A percentile compares a stretch with the other conserved stretches of the same genome.
Evolutionary conservation across 1,284 basidiomycete genomes (phyloP).

Genomic region (Calocybe gambosa): DNA sequence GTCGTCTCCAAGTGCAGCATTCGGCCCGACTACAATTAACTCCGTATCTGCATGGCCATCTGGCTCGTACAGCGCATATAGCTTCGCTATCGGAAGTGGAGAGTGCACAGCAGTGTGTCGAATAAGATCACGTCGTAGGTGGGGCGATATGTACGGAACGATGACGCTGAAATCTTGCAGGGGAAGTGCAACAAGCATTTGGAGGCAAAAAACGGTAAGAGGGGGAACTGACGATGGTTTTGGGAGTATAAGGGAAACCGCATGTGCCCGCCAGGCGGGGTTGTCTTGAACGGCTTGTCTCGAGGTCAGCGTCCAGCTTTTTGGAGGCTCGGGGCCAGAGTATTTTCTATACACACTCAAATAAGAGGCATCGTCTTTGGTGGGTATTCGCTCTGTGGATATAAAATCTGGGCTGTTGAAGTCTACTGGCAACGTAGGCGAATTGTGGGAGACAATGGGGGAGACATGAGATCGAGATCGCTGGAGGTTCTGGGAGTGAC

Average conservation of each 20-base stretch:
- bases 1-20: slow-evolving; percentile 36
- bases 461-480: slow-evolving; percentile 33
- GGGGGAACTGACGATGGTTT: slow-evolving; percentile 29
- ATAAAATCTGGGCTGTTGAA: slow-evolving; percentile 25
- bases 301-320: slow-evolving; percentile 36
- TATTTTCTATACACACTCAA: slow-evolving; percentile 19
- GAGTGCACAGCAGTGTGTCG: slow-evolving; percentile 49
- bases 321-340: slow-evolving; percentile 44
- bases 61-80: slow-evolving; percentile 42
- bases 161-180: slow-evolving; percentile 35
- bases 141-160: slow-evolving; percentile 44
- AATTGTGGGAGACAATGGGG: slow-evolving; percentile 25
- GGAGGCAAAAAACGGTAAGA: slow-evolving; percentile 49
- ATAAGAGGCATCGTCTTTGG: slow-evolving; percentile 1
- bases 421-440: slow-evolving; percentile 36
- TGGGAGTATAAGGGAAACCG: slow-evolving; percentile 43
- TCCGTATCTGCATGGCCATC: slow-evolving; percentile 54
- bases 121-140: slow-evolving; percentile 50
- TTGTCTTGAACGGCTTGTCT: slow-evolving; percentile 25
- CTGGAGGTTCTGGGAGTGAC: slow-evolving; percentile 51
- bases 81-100: slow-evolving; percentile 42
- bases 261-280: slow-evolving; percentile 43
- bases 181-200: slow-evolving; percentile 28
- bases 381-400: neutral
- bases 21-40: slow-evolving; percentile 53